Evolutionary conservation across 2,329 filamentous ascomycete species (phyloP), one percentile per base, ranked within the genome.

Genomic region (Colletotrichum somersetense): DNA sequence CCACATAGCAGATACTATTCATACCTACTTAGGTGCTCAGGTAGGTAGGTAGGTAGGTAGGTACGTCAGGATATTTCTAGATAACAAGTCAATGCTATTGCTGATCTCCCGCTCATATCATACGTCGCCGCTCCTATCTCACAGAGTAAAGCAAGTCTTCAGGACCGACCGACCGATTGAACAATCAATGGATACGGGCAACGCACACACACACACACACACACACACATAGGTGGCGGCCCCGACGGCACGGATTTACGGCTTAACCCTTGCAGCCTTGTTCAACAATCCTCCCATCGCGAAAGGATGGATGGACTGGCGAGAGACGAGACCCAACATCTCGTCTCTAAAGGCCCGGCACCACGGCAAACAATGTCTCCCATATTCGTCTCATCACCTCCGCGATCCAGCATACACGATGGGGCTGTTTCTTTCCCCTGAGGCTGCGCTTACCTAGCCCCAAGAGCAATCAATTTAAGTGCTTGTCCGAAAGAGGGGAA

Each of bases 371-470:
- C 50, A 40, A 7, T 14, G 11, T 20, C 42, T 20, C 57, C 64
- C 50, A 58, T 57, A 46, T 71, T 23, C 38, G 52, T 59, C 56
- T 67, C 67, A 57, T 63, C 52, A 18, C 48, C 42, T 63, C 38
- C 62, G 44, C 46, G 30, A 53, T 66, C 35, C 67, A 53, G 61
- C 53, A 38, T 23, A 33, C 20, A 40, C 38, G 46, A 48, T 46
- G 44, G 56, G 42, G 35, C n/a, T 52, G 11, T 18, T 44, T 64
- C 61, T 18, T 44, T 64, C 61, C 48, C 61, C 16, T 57, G 50
- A 23, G 33, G 26, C 33, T 38, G 20, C 18, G 6, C 11, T 18
- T 18, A 42, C 26, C 26, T 26, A 26, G 38, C n/a, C 26, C 33
- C 48, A 30, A 30, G 35, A 57, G n/a, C 46, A 26, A 50, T 30